Base-by-base conservation (phyloP, 371 early-diverging fungal species). In the Syncephalastrum racemosum region DNA sequence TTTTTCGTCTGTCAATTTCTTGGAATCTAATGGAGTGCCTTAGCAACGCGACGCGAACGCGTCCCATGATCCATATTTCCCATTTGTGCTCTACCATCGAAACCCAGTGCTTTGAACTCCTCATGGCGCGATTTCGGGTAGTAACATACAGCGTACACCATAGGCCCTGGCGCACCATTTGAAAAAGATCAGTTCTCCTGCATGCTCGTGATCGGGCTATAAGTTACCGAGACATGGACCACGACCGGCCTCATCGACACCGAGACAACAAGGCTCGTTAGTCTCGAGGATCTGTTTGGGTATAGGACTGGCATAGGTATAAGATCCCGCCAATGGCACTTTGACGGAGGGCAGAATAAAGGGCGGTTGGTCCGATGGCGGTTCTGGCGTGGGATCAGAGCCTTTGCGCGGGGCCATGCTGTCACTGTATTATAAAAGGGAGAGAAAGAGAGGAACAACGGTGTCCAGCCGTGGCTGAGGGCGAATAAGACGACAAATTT, bases 191-290 rank as follows among this genome's bases (percentile, higher is more conserved):
- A 16, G 44, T 40, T 25, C 23, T 25, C 23, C 18, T n/a, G 10
- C 15, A 45, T 22, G 16, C 18, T 25, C 45, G 13, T 60, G 19
- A 36, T 4, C n/a, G n/a, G n/a, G 7, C 8, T 46, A 27, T 15
- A 23, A 25, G 40, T 46, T 70, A 87, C 94, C 96, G 1, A 99
- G 80, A 4, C 99, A 98, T 4, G 99, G 99, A 0, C 99, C 99
- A 43, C 99, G 76, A 14, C 99, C 99, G 13, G 99, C 99, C 64
- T 99, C 99, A 70, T 99, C 99, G 2, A 99, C 93, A 14, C 99
- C 99, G 41, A 99, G 70, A 0, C 90, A 80, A 61, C 85, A 91
- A 12, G 87, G 85, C 49, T 83, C 82, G 23, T 70, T 56, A 12
- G 52, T 52, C 15, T 66, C 65, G 13, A 62, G 40, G 20, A 68